Base-by-base conservation (phyloP, 208 protist species). In the Leptomonas pyrrhocoris region DNA sequence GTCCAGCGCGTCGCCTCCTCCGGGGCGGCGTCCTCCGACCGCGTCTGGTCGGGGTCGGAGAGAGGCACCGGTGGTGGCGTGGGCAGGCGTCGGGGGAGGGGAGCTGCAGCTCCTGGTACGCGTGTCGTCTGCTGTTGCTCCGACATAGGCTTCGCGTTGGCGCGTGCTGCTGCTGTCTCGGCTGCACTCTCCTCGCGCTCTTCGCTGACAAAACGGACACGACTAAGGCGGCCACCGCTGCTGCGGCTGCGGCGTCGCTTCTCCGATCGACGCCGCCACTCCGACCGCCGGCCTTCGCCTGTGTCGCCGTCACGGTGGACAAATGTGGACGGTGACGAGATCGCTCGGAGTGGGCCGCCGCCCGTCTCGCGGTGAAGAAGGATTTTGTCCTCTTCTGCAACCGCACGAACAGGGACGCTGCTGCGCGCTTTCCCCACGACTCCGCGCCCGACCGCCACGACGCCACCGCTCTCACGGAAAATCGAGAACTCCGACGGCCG, bases 401-500 rank as follows among this genome's bases (percentile, higher is more conserved):
- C 40, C 5, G 64, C 27, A 40, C 50, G 72, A 5, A 62, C 16
- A 1, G 65, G 50, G 25, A 67, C 49, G 58, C 11, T 68, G 63
- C 57, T 77, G 64, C 25, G 57, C 0, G 49, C 54, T 25, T 71
- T 72, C 13, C 28, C 13, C 3, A 49, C 23, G n/a, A n/a, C 48
- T 9, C 55, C 64, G 8, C 55, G 25, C 11, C 25, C 25, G 21
- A 49, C 45, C 18, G 19, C 67, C 38, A 34, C 61, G 21, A 55
- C 50, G 38, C 7, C 34, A 38, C 43, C 66, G 50, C 84, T 90
- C 49, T 94, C 89, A 30, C 86, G 80, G 63, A 89, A 89, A 59
- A 92, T 92, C 36, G 83, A 84, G 74, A 92, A 94, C 31, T 84
- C 88, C 7, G 89, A 92, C 43, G 73, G 80, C 13, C 83, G 68